Conservation (phyloP, 306 rosid genomes). For the Cyclanthera cordifolia region DNA sequence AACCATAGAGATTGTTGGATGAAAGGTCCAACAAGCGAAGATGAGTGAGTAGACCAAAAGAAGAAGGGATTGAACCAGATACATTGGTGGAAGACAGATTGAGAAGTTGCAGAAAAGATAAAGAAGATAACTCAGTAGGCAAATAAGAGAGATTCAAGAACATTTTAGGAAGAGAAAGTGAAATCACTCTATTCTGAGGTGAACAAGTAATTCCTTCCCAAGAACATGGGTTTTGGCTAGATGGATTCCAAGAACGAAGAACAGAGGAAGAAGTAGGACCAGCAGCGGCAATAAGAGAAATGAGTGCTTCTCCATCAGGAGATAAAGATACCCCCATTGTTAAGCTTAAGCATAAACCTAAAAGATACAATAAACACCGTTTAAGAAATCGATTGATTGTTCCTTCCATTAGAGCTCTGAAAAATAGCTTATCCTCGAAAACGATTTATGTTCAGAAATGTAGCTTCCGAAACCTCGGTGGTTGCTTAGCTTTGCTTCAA, state of each 20-base stretch:
- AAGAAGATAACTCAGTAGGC: slow-evolving; percentile 59
- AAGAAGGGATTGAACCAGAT: slow-evolving; percentile 68
- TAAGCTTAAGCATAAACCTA: slow-evolving; percentile 19
- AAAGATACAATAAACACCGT: background rate
- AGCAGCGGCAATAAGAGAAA: slow-evolving; percentile 46
- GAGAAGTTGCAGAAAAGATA: slow-evolving; percentile 76
- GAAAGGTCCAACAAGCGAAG: slow-evolving; percentile 85
- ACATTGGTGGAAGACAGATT: slow-evolving; percentile 82
- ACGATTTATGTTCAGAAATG: slow-evolving; percentile 15
- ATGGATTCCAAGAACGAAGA: slow-evolving; percentile 74
- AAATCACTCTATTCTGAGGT: slow-evolving; percentile 75
- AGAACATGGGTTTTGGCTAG: slow-evolving; percentile 74
- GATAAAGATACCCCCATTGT: slow-evolving; percentile 42
- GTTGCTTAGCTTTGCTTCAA: slow-evolving; percentile 14
- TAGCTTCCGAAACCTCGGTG: background rate
- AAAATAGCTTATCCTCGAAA: slow-evolving; percentile 22
- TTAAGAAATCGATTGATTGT: background rate
- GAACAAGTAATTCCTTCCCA: slow-evolving; percentile 86
- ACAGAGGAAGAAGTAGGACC: slow-evolving; percentile 44
- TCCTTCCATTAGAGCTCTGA: slow-evolving; percentile 31
- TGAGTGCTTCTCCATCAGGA: slow-evolving; percentile 78
- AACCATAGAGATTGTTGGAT: slow-evolving; percentile 54
- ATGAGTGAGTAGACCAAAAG: slow-evolving; percentile 55
- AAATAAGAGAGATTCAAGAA: slow-evolving; percentile 65
- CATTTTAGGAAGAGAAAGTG: slow-evolving; percentile 59